phyloP scores from a whole-genome alignment of 768 basidiomycete species.

The Auriscalpium orientale region DNA sequence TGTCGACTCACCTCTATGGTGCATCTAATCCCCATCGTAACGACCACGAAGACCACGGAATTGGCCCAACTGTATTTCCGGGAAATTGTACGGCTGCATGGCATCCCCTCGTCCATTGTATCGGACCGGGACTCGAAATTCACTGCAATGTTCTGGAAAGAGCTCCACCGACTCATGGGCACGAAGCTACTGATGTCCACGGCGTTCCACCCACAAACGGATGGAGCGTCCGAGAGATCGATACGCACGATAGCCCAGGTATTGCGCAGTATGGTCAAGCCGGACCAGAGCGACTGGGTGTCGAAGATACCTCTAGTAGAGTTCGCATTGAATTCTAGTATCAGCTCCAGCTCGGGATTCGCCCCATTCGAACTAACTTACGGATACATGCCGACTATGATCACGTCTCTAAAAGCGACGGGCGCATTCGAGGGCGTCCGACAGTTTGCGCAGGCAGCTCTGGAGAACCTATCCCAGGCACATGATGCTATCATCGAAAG shows the following conservation, averaged over 20 bases:
- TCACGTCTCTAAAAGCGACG: background rate
- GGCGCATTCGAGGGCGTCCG: background rate
- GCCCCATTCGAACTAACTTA: background rate
- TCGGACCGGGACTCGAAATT: background rate
- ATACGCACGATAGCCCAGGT: background rate
- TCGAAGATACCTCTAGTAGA: background rate
- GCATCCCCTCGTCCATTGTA: background rate
- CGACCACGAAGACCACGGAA: background rate
- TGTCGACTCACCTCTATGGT: background rate
- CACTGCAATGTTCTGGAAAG: background rate
- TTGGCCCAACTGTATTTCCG: background rate
- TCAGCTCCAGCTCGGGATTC: background rate
- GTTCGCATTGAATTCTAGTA: background rate
- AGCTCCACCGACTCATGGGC: background rate
- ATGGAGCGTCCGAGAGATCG: background rate
- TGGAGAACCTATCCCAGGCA: background rate
- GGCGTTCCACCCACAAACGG: background rate
- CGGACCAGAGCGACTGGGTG: background rate
- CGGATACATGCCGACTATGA: background rate
- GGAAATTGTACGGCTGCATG: background rate
- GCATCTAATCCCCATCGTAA: background rate
- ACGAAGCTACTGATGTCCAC: background rate
- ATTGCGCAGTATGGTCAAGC: background rate
- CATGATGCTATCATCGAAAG: background rate
- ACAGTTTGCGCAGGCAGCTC: background rate